Base-by-base conservation (phyloP, 495 filamentous ascomycete genomes). In the Aspergillus coremiiformis region DNA sequence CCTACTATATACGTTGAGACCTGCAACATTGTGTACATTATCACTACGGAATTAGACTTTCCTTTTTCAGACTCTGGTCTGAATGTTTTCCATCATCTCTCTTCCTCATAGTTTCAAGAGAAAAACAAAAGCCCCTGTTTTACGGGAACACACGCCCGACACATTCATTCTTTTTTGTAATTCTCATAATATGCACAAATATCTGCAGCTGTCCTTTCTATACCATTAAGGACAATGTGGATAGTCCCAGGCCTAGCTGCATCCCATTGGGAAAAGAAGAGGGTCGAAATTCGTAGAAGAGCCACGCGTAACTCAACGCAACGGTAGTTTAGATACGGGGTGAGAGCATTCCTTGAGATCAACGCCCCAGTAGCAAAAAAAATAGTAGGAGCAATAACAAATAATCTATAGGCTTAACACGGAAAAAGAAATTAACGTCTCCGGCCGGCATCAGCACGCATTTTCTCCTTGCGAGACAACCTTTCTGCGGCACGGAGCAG, bases 401-500 rank as follows among this genome's bases (percentile, higher is more conserved):
- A 21, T 45, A 49, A 44, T 21, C 37, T 33, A 54, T 54, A 60
- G 45, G 50, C 52, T 35, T 42, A 24, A 55, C 39, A 15, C 39
- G 20, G 21, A 47, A 56, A n/a, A 30, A 29, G 43, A 39, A 39
- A 55, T 44, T 63, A 59, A 55, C 62, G 63, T 45, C 64, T 63
- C 59, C 65, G 72, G 17, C 54, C 45, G 12, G 61, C 49, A 42
- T 73, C 71, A 37, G 64, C 46, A 45, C 73, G 73, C 74, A 84
- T 82, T 39, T 82, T 84, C 59, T 89, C 83, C 41, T 83, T 84
- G 50, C 90, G 78, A 55, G 79, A 75, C 55, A 89, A 71, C 73
- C 85, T 89, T 30, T 95, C 89, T 2, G 77, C 66, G n/a, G 85
- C 80, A 44, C 83, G 78, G 61, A 84, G 77, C 37, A 99, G 70